These are phyloP conservation scores for Clavispora vitiphila DNA, from an alignment of 805 yeast genomes.

Conservation along the genomic window DNA sequence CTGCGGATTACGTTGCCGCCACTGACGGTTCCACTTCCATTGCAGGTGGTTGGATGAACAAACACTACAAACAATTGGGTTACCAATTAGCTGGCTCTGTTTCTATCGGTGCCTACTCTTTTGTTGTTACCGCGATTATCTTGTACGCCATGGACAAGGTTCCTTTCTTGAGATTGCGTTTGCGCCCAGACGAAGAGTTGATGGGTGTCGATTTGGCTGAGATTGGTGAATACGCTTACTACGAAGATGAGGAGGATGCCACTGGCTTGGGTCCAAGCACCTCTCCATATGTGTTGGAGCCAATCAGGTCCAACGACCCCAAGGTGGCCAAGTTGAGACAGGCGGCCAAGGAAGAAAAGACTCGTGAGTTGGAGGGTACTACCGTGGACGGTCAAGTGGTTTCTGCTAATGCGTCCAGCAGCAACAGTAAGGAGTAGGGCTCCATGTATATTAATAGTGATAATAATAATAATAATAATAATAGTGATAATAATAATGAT, in stretches of 20 bases:
- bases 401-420: slow-evolving; percentile 11
- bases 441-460: not conserved
- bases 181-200: slow-evolving; percentile 81
- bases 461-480: not conserved
- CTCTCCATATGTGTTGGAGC: slow-evolving; percentile 63
- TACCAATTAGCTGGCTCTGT: slow-evolving; percentile 78
- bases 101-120: slow-evolving; percentile 72
- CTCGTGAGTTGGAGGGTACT: slow-evolving; percentile 7
- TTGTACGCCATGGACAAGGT: slow-evolving; percentile 63
- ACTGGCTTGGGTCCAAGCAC: slow-evolving; percentile 23
- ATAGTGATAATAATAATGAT: no score
- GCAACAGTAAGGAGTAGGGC: slow-evolving; percentile 10
- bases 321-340: slow-evolving; percentile 30
- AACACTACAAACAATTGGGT: slow-evolving; percentile 77
- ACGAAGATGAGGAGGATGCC: slow-evolving; percentile 42
- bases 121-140: slow-evolving; percentile 64
- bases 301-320: slow-evolving; percentile 58
- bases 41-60: slow-evolving; percentile 85
- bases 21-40: slow-evolving; percentile 65
- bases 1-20: slow-evolving; percentile 85
- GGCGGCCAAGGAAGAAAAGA: slow-evolving; percentile 14
- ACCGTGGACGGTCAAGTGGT: slow-evolving; percentile 11
- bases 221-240: slow-evolving; percentile 83
- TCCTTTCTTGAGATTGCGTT: slow-evolving; percentile 78
- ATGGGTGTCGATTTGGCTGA: slow-evolving; percentile 85